These are phyloP conservation scores for Podospora fimiseda DNA, from an alignment of 495 filamentous ascomycete species.

Conservation along the genomic window DNA sequence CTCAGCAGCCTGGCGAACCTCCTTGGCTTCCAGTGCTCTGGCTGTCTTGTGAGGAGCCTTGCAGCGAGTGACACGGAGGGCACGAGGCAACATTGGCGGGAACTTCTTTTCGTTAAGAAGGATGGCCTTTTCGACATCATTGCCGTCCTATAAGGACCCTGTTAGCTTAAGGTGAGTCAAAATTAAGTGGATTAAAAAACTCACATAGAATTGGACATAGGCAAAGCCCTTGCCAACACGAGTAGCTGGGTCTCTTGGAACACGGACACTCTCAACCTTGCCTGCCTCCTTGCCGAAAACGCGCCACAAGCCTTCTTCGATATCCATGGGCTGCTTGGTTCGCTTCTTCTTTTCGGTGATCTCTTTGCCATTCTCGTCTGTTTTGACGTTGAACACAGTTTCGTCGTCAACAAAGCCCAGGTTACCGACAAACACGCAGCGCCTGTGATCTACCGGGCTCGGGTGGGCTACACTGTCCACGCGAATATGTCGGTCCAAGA, in stretches of 20 bases:
- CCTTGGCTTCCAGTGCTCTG: slow-evolving; percentile 36
- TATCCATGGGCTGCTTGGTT: slow-evolving; percentile 66
- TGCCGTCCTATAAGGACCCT: slow-evolving; percentile 53
- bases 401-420: slow-evolving; percentile 91
- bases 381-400: slow-evolving; percentile 51
- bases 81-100: slow-evolving; percentile 82
- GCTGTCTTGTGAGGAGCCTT: slow-evolving; percentile 68
- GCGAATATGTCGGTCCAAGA: slow-evolving; percentile 82
- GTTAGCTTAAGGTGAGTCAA: not conserved
- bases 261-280: slow-evolving; percentile 83
- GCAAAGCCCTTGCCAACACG: slow-evolving; percentile 96
- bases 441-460: slow-evolving; percentile 67
- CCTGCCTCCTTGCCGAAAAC: slow-evolving; percentile 69
- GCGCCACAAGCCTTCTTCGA: slow-evolving; percentile 94
- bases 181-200: slow-evolving; percentile 4
- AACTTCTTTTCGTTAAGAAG: slow-evolving; percentile 84
- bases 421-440: slow-evolving; percentile 96
- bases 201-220: slow-evolving; percentile 86
- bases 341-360: slow-evolving; percentile 56
- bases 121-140: slow-evolving; percentile 81
- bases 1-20: slow-evolving; percentile 9
- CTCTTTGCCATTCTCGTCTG: slow-evolving; percentile 43
- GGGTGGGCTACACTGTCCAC: slow-evolving; percentile 91
- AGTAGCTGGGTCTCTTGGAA: slow-evolving; percentile 83
- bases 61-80: slow-evolving; percentile 78